A percentile compares a stretch with the other conserved stretches of the same genome.
These are phyloP conservation scores for Chlamydomonas sp. DNA, from an alignment of 139 green algal genomes.

Conservation along the genomic window DNA sequence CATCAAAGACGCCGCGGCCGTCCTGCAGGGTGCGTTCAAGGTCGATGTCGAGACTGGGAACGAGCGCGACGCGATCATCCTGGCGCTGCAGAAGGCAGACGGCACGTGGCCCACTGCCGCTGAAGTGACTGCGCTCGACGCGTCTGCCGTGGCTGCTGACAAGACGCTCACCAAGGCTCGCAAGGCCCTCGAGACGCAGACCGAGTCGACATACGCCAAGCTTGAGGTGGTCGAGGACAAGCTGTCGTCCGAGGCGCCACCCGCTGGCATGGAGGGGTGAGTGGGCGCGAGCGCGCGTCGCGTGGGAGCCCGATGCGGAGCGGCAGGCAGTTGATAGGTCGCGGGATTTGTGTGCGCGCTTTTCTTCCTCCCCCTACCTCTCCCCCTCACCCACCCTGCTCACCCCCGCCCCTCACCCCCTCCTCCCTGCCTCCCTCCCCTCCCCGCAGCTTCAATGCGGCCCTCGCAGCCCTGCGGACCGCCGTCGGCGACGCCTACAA, in stretches of 20 bases:
- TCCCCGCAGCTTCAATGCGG: conserved; percentile 20
- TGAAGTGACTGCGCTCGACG: conserved; percentile 8
- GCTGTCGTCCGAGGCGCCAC: not conserved
- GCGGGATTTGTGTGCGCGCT: too few species aligned
- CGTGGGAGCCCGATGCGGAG: too few species aligned
- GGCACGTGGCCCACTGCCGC: not conserved
- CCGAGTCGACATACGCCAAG: not conserved
- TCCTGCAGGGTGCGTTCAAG: conserved; percentile 4
- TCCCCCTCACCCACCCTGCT: too few species aligned
- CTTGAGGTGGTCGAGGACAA: not conserved
- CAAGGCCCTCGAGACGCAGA: not conserved
- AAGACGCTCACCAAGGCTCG: conserved; percentile 10
- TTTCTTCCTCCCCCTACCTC: too few species aligned
- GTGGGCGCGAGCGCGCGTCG: too few species aligned
- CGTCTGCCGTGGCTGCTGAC: conserved; percentile 10
- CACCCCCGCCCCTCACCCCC: too few species aligned
- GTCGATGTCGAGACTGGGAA: conserved; percentile 8
- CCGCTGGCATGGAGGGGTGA: not conserved
- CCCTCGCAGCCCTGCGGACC: conserved; percentile 14
- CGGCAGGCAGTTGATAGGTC: too few species aligned
- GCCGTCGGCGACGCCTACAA: conserved; percentile 12
- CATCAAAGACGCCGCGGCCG: conserved; percentile 14
- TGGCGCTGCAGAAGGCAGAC: conserved; percentile 7
- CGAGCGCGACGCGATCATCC: conserved; percentile 7
- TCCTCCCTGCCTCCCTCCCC: too few species aligned